phyloP scores from a whole-genome alignment of 768 basidiomycete genomes.

The Rhodosporidiobolus sp. region DNA sequence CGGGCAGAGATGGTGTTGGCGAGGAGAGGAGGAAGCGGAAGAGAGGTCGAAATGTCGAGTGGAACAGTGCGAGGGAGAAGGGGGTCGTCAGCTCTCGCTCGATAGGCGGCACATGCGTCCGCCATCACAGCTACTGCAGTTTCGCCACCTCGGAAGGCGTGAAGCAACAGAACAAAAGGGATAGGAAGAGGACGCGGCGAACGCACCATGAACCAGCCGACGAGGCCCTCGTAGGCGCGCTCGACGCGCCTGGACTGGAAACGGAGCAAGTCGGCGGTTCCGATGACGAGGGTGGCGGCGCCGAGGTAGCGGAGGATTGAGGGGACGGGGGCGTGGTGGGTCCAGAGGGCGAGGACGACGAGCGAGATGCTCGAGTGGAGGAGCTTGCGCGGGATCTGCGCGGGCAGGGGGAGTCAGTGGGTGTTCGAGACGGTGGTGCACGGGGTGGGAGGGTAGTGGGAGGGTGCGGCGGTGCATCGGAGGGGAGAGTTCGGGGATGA shows the following conservation, averaged over 20 bases:
- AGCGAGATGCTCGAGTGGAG: conserved; percentile 39
- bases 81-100: too few species aligned
- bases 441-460: not conserved
- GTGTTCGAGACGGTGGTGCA: not conserved
- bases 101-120: too few species aligned
- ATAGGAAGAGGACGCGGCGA: not conserved
- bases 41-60: not conserved
- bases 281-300: conserved; percentile 29
- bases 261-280: conserved; percentile 36
- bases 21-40: not conserved
- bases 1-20: not conserved
- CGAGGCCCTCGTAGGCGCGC: conserved; percentile 31
- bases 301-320: conserved; percentile 22
- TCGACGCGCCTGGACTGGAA: conserved; percentile 37
- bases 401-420: not conserved
- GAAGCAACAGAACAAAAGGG: not conserved
- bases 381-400: conserved; percentile 42
- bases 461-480: not conserved
- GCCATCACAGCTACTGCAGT: too few species aligned
- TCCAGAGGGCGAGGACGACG: conserved; percentile 37
- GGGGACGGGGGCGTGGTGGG: conserved; percentile 32
- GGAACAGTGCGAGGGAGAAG: too few species aligned
- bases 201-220: conserved; percentile 33
- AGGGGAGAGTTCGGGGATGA: not conserved
- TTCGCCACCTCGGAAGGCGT: too few species aligned